phyloP scores from a whole-genome alignment of 768 basidiomycete species.

The Hortiboletus campestris region DNA sequence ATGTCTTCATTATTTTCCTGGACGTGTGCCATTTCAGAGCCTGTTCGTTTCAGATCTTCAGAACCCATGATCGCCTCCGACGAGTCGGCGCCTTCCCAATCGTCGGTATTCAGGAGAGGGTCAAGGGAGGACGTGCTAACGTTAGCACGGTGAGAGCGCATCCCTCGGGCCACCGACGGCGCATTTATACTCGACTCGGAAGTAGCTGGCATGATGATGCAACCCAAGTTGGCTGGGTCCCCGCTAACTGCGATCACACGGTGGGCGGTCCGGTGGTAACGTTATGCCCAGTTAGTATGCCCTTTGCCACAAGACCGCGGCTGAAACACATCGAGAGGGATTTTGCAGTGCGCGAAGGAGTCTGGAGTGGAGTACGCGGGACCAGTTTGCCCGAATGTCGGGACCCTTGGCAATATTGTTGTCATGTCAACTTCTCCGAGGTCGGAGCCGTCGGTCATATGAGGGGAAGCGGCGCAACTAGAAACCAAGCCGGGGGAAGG shows the following conservation, averaged over 20 bases:
- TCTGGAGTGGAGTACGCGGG: too few species aligned
- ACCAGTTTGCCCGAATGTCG: not conserved
- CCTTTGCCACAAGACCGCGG: not conserved
- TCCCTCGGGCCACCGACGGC: not conserved
- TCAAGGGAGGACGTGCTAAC: constrained; percentile 15
- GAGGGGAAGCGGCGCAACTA: not conserved
- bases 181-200: constrained; percentile 16
- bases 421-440: too few species aligned
- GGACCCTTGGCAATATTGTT: not conserved
- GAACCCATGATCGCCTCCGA: constrained; percentile 11
- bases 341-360: not conserved
- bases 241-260: not conserved
- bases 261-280: not conserved
- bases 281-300: not conserved
- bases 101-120: constrained; percentile 6
- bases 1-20: constrained; percentile 1
- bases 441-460: too few species aligned
- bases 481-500: not conserved
- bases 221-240: not conserved
- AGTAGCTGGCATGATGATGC: not conserved
- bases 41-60: not conserved
- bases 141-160: constrained; percentile 1
- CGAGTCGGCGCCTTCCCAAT: not conserved
- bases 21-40: not conserved
- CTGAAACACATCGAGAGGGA: not conserved